Percentiles rank a stretch among this genome's conserved stretches.
These are phyloP conservation scores for Solanum aculeatissimum DNA, from an alignment of 305 asterid genomes.

Conservation along the genomic window DNA sequence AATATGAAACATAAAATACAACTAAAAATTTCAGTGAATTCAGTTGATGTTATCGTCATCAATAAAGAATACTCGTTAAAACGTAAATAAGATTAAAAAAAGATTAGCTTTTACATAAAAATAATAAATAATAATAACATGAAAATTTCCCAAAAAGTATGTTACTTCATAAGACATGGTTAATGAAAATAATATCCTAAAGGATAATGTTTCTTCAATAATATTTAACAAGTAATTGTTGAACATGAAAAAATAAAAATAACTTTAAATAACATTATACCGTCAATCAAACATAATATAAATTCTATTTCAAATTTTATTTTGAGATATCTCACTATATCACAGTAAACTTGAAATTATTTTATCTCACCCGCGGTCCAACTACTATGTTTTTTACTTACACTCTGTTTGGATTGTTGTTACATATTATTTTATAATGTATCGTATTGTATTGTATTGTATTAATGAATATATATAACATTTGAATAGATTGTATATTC, in stretches of 20 bases:
- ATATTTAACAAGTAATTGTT: background rate
- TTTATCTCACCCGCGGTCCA: background rate
- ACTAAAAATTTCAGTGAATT: background rate
- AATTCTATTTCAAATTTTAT: background rate
- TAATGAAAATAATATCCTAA: background rate
- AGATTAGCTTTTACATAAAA: background rate
- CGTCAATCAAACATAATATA: background rate
- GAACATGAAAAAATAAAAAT: background rate
- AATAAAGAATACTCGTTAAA: background rate
- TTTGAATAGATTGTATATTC: too few relatives aligned
- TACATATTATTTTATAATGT: too few relatives aligned
- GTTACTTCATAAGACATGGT: background rate
- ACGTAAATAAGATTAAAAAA: background rate
- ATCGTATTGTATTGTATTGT: too few relatives aligned
- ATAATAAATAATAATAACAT: background rate
- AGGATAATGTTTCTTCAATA: background rate
- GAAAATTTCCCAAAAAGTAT: background rate
- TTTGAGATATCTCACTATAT: background rate
- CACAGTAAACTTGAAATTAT: background rate
- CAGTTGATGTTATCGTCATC: background rate
- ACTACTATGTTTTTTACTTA: too few relatives aligned
- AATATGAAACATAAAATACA: background rate
- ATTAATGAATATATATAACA: too few relatives aligned
- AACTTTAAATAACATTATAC: background rate
- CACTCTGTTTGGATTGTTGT: too few relatives aligned